A percentile compares a stretch with the other conserved stretches of the same genome.
phyloP scores from a whole-genome alignment of 768 basidiomycete species.

The Amanita muscaria region DNA sequence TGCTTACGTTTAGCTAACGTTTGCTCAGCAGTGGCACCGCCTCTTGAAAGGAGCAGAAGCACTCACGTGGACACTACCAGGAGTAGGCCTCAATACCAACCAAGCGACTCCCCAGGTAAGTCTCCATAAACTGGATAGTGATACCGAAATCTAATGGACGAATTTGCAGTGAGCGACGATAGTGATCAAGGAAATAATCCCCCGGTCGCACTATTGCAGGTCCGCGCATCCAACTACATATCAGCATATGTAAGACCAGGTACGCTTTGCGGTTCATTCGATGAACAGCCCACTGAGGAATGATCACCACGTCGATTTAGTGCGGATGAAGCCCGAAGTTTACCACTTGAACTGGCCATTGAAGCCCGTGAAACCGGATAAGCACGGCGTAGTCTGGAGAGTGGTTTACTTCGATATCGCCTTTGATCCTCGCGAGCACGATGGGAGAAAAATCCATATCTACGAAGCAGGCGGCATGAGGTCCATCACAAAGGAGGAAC shows the following conservation, averaged over 20 bases:
- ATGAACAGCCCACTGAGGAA: too few species aligned
- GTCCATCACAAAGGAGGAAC: background rate
- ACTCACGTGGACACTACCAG: background rate
- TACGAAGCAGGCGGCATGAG: slow-evolving; percentile 19
- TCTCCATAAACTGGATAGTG: background rate
- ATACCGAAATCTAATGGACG: background rate
- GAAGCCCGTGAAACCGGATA: slow-evolving; percentile 24
- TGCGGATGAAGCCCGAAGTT: slow-evolving; percentile 30
- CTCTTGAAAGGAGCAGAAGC: slow-evolving; percentile 1
- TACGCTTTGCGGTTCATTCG: background rate
- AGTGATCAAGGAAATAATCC: background rate
- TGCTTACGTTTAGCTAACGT: background rate
- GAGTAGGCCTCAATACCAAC: background rate
- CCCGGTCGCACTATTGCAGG: background rate
- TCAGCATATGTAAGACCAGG: slow-evolving; percentile 21
- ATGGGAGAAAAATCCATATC: slow-evolving; percentile 15
- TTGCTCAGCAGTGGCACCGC: background rate
- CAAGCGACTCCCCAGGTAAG: slow-evolving; percentile 6
- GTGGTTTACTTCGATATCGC: slow-evolving; percentile 39
- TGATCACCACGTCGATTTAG: too few species aligned
- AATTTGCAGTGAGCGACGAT: background rate
- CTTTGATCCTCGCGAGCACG: slow-evolving; percentile 29
- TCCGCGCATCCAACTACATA: slow-evolving; percentile 19
- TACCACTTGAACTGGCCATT: slow-evolving; percentile 31
- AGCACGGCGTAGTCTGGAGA: slow-evolving; percentile 11